Evolutionary conservation across 331 rosid species (phyloP).

Genomic region (Quercus tomentella): DNA sequence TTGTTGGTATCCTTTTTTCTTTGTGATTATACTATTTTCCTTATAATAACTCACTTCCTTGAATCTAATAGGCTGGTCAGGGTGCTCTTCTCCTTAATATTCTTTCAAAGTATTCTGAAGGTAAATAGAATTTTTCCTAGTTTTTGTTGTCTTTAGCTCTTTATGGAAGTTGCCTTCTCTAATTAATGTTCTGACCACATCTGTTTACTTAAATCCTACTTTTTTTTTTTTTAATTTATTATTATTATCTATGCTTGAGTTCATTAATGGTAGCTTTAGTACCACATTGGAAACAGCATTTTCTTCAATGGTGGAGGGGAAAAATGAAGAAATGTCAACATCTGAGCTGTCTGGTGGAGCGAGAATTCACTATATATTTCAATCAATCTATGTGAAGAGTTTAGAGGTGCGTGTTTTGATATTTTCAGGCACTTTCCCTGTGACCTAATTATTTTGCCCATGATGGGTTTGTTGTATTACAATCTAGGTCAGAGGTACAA

Average conservation of each 20-base stretch:
- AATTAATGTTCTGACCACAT: slow-evolving; percentile 1
- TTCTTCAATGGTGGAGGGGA: slow-evolving; percentile 91
- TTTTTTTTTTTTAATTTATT: background rate
- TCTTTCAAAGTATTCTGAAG: slow-evolving; percentile 88
- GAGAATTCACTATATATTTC: slow-evolving; percentile 91
- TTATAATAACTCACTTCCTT: slow-evolving; percentile 8
- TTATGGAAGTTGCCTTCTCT: background rate
- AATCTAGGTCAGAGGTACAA: background rate
- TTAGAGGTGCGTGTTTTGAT: slow-evolving; percentile 56
- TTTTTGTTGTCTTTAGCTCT: background rate
- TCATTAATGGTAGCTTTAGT: slow-evolving; percentile 2
- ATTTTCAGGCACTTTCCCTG: background rate
- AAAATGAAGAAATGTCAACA: slow-evolving; percentile 86
- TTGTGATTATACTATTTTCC: slow-evolving; percentile 1
- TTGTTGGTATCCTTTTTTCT: background rate
- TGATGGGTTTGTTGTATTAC: background rate
- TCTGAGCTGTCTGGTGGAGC: slow-evolving; percentile 93
- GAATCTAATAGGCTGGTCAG: slow-evolving; percentile 77
- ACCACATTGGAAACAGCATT: slow-evolving; percentile 60
- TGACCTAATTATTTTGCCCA: background rate
- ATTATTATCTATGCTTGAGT: background rate
- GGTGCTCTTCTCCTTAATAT: slow-evolving; percentile 91
- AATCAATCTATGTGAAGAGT: slow-evolving; percentile 81
- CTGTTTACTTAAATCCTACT: background rate
- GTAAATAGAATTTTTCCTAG: slow-evolving; percentile 35